These are phyloP conservation scores for Backusella liffmaniae DNA, from an alignment of 192 early-diverging fungal genomes.

Conservation along the genomic window DNA sequence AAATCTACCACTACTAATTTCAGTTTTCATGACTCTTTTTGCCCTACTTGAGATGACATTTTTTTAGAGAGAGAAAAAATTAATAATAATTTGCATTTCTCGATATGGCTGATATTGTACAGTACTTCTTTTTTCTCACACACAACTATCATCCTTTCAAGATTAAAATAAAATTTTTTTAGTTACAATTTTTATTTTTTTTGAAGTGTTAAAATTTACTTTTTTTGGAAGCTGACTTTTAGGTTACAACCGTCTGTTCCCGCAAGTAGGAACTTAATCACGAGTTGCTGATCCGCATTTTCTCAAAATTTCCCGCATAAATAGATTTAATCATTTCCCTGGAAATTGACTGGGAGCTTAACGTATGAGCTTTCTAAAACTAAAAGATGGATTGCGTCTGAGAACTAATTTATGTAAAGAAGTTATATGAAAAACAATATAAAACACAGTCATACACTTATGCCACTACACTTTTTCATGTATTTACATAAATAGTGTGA, in stretches of 20 bases:
- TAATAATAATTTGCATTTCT: constrained; percentile 1
- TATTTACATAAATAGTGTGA: not conserved
- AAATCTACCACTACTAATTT: constrained; percentile 59
- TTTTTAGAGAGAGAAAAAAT: constrained; percentile 8
- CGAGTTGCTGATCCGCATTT: not conserved
- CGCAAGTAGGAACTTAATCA: not conserved
- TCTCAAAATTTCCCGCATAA: not conserved
- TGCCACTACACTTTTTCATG: too few relatives aligned
- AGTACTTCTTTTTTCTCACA: constrained; percentile 4
- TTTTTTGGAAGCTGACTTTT: not conserved
- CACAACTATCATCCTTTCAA: constrained; percentile 8
- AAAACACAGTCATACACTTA: too few relatives aligned
- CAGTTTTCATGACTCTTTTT: not conserved
- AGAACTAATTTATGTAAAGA: not conserved
- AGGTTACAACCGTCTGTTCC: constrained; percentile 1
- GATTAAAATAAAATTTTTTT: constrained; percentile 1
- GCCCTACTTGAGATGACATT: not conserved
- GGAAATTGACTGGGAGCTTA: not conserved
- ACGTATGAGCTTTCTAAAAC: not conserved
- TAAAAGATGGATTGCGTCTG: not conserved
- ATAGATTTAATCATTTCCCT: not conserved
- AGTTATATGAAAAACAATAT: too few relatives aligned
- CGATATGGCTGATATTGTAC: constrained; percentile 10
- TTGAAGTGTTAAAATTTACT: constrained; percentile 9
- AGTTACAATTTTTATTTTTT: not conserved